These are phyloP conservation scores for Sisymbrium irio DNA, from an alignment of 345 rosid genomes.

Conservation along the genomic window DNA sequence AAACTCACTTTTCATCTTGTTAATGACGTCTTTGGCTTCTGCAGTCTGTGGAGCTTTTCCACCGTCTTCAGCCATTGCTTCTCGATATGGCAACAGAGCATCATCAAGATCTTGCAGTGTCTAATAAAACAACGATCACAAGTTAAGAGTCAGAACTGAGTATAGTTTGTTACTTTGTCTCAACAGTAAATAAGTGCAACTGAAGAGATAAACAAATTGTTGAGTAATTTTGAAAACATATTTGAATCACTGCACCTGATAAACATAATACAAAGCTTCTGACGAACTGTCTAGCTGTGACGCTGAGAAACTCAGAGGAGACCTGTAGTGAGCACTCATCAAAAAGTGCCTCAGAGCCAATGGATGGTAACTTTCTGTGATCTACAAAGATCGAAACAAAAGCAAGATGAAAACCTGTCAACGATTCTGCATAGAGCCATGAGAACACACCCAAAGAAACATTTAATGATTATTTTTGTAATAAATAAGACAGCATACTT, in stretches of 20 bases:
- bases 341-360: slow-evolving; percentile 78
- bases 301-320: slow-evolving; percentile 68
- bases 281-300: slow-evolving; percentile 74
- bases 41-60: slow-evolving; percentile 36
- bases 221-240: neutral
- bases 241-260: slow-evolving; percentile 55
- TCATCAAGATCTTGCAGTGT: slow-evolving; percentile 76
- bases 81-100: slow-evolving; percentile 50
- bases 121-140: slow-evolving; percentile 37
- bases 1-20: slow-evolving; percentile 54
- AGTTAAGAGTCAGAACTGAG: neutral
- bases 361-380: slow-evolving; percentile 69
- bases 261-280: slow-evolving; percentile 67
- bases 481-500: slow-evolving; percentile 39
- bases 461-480: neutral
- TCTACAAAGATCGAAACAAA: slow-evolving; percentile 39
- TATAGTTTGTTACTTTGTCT: neutral
- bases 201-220: neutral
- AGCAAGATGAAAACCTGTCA: neutral
- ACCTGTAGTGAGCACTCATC: slow-evolving; percentile 80
- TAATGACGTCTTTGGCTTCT: slow-evolving; percentile 57
- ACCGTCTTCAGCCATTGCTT: slow-evolving; percentile 37
- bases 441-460: neutral
- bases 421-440: neutral
- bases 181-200: neutral